Base-by-base conservation (phyloP, 345 rosid species). In the Camelina sativa region DNA sequence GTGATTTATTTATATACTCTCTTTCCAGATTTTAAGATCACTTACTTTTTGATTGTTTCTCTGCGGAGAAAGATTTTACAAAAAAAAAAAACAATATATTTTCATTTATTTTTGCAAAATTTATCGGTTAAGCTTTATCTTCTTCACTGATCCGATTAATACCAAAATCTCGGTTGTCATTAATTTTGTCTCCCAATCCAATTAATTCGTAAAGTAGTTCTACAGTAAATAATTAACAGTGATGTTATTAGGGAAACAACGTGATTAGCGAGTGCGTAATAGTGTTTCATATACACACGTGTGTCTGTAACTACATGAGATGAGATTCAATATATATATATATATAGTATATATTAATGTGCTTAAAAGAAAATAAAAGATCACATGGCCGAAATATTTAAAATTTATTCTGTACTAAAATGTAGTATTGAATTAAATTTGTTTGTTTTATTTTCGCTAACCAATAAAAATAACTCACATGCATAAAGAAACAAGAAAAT, bases 401-500 rank as follows among this genome's bases (percentile, higher is more conserved):
- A 9, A 40, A 41, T 62, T 44, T 58, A 55, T 76, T 37, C 6
- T 37, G 78, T 66, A 74, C 59, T 4, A 47, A 55, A 56, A 55
- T 44, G 77, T 65, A 66, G 51, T 56, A 66, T 51, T 56, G 16
- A 53, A 76, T 69, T 9, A n/a, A 34, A 34, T 6, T 62, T 69
- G 8, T 54, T 32, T 59, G 11, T 43, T 34, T 60, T 41, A 12
- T 20, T 56, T 60, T 51, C 43, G 22, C 9, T 19, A 13, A 20
- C 55, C 47, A 71, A 47, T 46, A 23, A 16, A 48, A 70, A 30
- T 3, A 20, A 62, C 8, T 70, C 71, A 76, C 80, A 63, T 76
- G 80, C 66, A 55, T 69, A 44, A 35, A 19, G 40, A 69, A 44
- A 53, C 75, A 55, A 54, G 19, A 46, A 53, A 22, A 58, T 22